phyloP scores from a whole-genome alignment of 2,329 filamentous ascomycete genomes.

The Fusarium secorum region DNA sequence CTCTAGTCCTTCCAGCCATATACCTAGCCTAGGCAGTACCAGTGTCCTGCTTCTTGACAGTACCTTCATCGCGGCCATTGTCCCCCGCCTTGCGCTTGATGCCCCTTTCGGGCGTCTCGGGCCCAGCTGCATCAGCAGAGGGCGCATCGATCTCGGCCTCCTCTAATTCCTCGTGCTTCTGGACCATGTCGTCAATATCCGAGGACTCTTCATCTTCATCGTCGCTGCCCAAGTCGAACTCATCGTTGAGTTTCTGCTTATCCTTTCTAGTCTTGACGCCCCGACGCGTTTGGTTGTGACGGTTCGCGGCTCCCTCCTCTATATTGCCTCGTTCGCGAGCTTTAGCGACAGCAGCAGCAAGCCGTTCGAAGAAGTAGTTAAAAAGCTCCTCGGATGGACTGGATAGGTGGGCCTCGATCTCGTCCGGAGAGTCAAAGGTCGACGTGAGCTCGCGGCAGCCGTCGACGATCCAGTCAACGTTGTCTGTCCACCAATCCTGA shows the following conservation, averaged over 20 bases:
- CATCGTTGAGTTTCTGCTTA: too few species aligned
- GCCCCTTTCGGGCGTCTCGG: not conserved
- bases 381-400: too few species aligned
- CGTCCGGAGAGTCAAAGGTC: not conserved
- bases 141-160: not conserved
- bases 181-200: not conserved
- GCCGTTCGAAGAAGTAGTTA: too few species aligned
- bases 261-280: too few species aligned
- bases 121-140: not conserved
- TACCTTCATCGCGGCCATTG: not conserved
- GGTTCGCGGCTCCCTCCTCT: too few species aligned
- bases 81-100: not conserved
- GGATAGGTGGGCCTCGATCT: too few species aligned
- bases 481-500: not conserved
- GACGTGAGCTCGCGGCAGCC: not conserved
- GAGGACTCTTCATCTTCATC: too few species aligned
- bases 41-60: not conserved
- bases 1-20: not conserved
- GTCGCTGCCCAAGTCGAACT: too few species aligned
- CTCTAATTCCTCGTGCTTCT: not conserved
- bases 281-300: too few species aligned
- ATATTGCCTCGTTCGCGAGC: too few species aligned
- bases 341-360: too few species aligned
- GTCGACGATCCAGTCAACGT: not conserved
- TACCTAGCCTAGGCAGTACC: not conserved